Evolutionary conservation across 345 rosid species (phyloP).

Genomic region (Odontarrhena argentea): DNA sequence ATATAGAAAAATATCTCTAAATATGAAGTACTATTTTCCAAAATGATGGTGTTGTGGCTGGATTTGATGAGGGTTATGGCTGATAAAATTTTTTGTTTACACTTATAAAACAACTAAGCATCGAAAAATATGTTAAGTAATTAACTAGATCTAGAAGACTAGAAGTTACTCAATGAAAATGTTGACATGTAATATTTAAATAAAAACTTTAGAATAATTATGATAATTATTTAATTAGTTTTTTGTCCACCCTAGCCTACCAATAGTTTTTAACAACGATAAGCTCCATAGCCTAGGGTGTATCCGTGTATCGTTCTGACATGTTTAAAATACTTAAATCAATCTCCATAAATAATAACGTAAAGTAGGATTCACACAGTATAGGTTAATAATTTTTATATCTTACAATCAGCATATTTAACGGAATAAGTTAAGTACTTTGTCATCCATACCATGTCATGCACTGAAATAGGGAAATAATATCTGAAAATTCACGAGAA

Average conservation of each 20-base stretch:
- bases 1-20: too few relatives aligned
- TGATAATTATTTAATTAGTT: neutral
- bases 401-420: slow-evolving; percentile 26
- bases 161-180: too few relatives aligned
- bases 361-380: slow-evolving; percentile 1
- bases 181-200: neutral
- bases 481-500: slow-evolving; percentile 29
- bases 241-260: neutral
- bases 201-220: neutral
- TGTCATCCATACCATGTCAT: neutral
- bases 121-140: neutral
- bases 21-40: too few relatives aligned
- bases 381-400: neutral
- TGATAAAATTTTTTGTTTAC: too few relatives aligned
- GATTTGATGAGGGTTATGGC: too few relatives aligned
- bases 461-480: neutral
- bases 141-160: neutral
- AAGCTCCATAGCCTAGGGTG: neutral
- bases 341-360: neutral
- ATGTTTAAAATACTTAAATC: neutral
- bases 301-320: neutral
- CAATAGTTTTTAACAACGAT: slow-evolving; percentile 26
- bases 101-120: slow-evolving; percentile 10
- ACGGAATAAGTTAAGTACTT: slow-evolving; percentile 27
- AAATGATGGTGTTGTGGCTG: too few relatives aligned